phyloP scores from a whole-genome alignment of 1,284 basidiomycete species.

The Entoloma clypeatum region DNA sequence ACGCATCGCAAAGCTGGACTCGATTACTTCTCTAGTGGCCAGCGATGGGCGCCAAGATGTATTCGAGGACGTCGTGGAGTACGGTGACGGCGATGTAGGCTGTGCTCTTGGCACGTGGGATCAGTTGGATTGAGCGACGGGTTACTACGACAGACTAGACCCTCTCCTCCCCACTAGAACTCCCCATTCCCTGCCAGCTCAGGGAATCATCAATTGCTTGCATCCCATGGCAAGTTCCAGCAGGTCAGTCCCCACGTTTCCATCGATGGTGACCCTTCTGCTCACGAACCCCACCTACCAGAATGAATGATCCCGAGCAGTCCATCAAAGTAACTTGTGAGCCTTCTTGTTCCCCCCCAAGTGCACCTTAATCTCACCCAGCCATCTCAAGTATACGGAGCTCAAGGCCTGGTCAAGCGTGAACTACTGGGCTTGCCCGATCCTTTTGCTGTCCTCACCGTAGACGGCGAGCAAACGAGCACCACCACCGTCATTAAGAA shows the following conservation, averaged over 20 bases:
- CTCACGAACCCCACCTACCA: constrained; percentile 18
- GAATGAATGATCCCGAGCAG: constrained; percentile 43
- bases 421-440: constrained; percentile 92
- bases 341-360: constrained; percentile 18
- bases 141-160: too few species aligned
- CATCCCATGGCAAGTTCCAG: constrained; percentile 38
- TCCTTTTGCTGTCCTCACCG: constrained; percentile 94
- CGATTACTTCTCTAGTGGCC: too few species aligned
- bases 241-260: constrained; percentile 29
- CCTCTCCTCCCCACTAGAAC: too few species aligned
- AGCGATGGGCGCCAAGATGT: too few species aligned
- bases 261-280: constrained; percentile 2
- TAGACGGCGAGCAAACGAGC: constrained; percentile 93
- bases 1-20: too few species aligned
- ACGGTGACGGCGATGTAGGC: too few species aligned
- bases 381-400: constrained; percentile 69
- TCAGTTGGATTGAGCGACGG: too few species aligned
- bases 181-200: constrained; percentile 1
- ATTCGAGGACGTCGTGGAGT: too few species aligned
- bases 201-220: background rate
- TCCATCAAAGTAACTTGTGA: constrained; percentile 41
- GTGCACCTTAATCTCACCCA: constrained; percentile 7
- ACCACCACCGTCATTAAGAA: constrained; percentile 85
- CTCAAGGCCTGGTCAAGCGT: constrained; percentile 84
- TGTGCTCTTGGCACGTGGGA: too few species aligned